Conservation (phyloP, 352 stramenopile species). For the Globisporangium uncinulatum region DNA sequence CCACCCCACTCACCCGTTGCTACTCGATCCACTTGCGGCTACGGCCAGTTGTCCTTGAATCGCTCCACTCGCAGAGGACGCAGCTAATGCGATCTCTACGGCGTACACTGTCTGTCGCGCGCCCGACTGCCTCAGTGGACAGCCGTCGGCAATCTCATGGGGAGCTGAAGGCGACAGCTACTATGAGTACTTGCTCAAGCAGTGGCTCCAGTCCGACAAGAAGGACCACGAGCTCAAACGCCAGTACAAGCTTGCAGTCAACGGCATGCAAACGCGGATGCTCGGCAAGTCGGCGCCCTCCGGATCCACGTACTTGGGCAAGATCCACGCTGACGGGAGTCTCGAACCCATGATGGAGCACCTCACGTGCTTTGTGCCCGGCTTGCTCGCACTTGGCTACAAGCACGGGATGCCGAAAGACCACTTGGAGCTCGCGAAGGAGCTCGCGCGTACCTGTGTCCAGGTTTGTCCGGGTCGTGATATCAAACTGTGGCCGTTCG, state of each 20-base stretch:
- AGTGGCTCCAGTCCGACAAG: conserved; percentile 61
- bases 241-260: conserved; percentile 47
- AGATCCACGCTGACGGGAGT: conserved; percentile 16
- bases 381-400: conserved; percentile 68
- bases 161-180: conserved; percentile 60
- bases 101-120: too few species aligned
- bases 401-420: conserved; percentile 40
- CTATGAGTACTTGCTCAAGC: conserved; percentile 78
- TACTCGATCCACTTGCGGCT: too few species aligned
- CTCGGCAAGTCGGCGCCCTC: conserved; percentile 29
- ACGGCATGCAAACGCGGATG: conserved; percentile 39
- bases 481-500: too few species aligned
- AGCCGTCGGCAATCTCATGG: conserved; percentile 29
- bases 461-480: conserved; percentile 23
- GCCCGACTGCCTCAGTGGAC: neutral
- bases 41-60: too few species aligned
- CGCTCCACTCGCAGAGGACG: too few species aligned
- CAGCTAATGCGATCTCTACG: too few species aligned
- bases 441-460: conserved; percentile 68
- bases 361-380: conserved; percentile 84
- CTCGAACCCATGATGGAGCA: conserved; percentile 71
- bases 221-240: conserved; percentile 33
- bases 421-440: conserved; percentile 63
- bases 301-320: conserved; percentile 41
- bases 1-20: too few species aligned